Base-by-base conservation (phyloP, 1,284 basidiomycete genomes). In the Bjerkandera adusta region DNA sequence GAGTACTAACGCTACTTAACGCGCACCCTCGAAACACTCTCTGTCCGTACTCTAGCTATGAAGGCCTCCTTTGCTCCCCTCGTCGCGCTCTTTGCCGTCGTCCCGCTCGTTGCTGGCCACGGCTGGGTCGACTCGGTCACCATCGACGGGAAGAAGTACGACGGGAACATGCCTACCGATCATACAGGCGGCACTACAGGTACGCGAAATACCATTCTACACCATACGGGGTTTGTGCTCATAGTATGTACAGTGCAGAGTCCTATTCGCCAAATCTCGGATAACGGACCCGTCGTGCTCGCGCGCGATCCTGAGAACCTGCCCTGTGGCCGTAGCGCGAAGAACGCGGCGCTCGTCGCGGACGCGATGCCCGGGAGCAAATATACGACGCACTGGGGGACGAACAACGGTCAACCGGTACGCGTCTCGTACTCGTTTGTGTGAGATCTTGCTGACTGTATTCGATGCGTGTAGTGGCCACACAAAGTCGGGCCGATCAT, bases 401-500 rank as follows among this genome's bases (percentile, higher is more conserved):
- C 38, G 24, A 40, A 65, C 44, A 64, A 72, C 55, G 66, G 68
- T 18, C 49, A 51, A 13, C 49, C 54, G 41, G 80, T 83, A 51
- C 48, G 77, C 69, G 8, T 32, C 41, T 36, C 32, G 36, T 50
- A 36, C 27, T 10, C 22, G 11, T 13, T 20, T 10, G 16, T 13
- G 21, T 26, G 38, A 6, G 8, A 41, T 34, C 7, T 32, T 22
- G n/a, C n/a, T n/a, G 2, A 38, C 18, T 3, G 8, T 38, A 6
- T 36, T 47, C 24, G 36, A 25, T 33, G 16, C 5, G 36, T 18
- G 33, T 44, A 86, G 81, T 87, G 84, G 85, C 79, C 81, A 2
- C 86, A 89, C 57, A 72, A 85, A 48, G 80, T 69, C 10, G 86
- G 86, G 3, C 85, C 86, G 2, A 64, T 89, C 59, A 69, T 88